Evolutionary conservation across 1,284 basidiomycete species (phyloP).

Genomic region (Leccinum pachyderme): DNA sequence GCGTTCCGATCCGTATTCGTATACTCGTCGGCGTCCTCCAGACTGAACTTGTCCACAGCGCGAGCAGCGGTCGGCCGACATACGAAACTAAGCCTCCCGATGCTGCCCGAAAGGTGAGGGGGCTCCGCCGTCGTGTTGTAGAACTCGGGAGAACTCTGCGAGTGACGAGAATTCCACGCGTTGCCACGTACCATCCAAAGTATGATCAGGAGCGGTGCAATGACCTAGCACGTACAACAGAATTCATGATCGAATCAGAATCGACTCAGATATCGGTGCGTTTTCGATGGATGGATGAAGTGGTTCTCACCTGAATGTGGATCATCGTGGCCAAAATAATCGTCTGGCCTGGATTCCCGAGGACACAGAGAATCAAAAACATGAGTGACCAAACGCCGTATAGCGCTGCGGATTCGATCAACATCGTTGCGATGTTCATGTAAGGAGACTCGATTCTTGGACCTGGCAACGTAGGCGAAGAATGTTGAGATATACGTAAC

Average conservation of each 20-base stretch:
- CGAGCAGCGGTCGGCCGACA: slow-evolving; percentile 4
- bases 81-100: slow-evolving; percentile 7
- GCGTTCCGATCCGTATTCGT: background rate
- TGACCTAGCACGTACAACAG: slow-evolving; percentile 16
- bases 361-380: slow-evolving; percentile 26
- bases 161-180: slow-evolving; percentile 13
- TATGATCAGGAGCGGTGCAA: slow-evolving; percentile 29
- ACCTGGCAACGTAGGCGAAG: slow-evolving; percentile 7
- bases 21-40: background rate
- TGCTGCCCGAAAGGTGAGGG: background rate
- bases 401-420: slow-evolving; percentile 32
- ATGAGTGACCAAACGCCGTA: slow-evolving; percentile 29
- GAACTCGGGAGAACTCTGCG: background rate
- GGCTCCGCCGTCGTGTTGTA: background rate
- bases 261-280: too few species aligned
- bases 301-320: slow-evolving; percentile 28
- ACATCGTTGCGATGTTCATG: slow-evolving; percentile 19
- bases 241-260: background rate
- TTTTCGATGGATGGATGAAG: background rate
- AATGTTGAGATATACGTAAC: background rate
- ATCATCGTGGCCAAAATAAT: slow-evolving; percentile 29
- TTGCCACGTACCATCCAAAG: slow-evolving; percentile 25
- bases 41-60: background rate
- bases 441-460: slow-evolving; percentile 23
- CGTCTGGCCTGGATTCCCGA: slow-evolving; percentile 21